Base-by-base conservation (phyloP, 2,329 filamentous ascomycete genomes). In the Trichoderma sp. region DNA sequence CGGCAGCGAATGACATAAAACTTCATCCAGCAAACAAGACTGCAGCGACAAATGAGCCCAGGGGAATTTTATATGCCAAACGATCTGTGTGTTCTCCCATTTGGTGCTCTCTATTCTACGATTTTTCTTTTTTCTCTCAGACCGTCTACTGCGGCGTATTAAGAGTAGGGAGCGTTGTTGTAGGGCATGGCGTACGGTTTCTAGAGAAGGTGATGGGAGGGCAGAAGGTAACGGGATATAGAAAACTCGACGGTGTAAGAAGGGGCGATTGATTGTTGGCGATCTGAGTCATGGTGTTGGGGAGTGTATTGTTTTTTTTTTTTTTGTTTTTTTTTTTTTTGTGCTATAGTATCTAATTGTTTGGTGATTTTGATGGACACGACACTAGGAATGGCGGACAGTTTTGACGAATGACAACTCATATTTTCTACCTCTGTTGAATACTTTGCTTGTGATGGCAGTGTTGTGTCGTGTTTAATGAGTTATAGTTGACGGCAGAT, bases 121-220 rank as follows among this genome's bases (percentile, higher is more conserved):
- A 14, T 24, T 30, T n/a, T 57, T 9, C 36, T 57, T 15, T 18
- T 30, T 30, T 57, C 24, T 57, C 24, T 7, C 51, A 15, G 4
- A 56, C 21, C 43, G 15, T 32, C 28, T 43, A 34, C 56, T 47
- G 65, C n/a, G n/a, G 36, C 28, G 30, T 24, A 34, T 43, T 26
- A 47, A 47, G 26, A 39, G 30, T 62, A 60, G 65, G 34, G 32
- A 60, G 53, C 36, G 36, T 69, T 66, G 63, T 66, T 66, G 63
- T 66, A 58, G 57, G 56, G 65, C 65, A 60, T 51, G 65, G 65
- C 65, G 65, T 69, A 60, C 56, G 65, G 65, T 69, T 66, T 30
- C 39, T 43, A 57, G 30, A 28, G 64, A 43, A 21, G n/a, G 65
- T 34, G 56, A 34, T 9, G 28, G 6, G 34, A n/a, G n/a, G 28